These are phyloP conservation scores for Ceratocystis cubensis DNA, from an alignment of 2,329 filamentous ascomycete species.

Conservation along the genomic window DNA sequence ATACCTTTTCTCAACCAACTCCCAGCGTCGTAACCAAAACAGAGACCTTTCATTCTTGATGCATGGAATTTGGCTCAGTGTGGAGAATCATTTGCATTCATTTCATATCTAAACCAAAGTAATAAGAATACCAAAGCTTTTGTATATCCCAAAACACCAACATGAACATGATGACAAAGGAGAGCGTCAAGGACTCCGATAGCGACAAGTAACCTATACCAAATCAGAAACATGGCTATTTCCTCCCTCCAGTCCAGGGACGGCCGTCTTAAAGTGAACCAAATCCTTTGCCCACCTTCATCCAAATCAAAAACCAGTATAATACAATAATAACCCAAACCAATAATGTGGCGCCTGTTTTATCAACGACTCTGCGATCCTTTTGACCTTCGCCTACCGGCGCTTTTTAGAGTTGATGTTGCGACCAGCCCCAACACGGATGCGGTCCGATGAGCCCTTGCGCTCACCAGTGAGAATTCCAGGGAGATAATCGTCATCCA, in stretches of 20 bases:
- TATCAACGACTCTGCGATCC: neutral
- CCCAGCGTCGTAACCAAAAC: too few relatives aligned
- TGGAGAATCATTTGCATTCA: neutral
- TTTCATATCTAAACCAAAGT: slow-evolving; percentile 6
- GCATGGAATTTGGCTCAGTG: neutral
- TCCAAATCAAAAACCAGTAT: neutral
- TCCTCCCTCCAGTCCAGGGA: neutral
- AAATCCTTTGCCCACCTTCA: neutral
- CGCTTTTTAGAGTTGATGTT: slow-evolving; percentile 57
- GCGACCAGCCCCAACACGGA: slow-evolving; percentile 72
- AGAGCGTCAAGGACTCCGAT: neutral
- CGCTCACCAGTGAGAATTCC: slow-evolving; percentile 72
- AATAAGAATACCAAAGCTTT: slow-evolving; percentile 11
- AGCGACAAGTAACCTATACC: slow-evolving; percentile 1
- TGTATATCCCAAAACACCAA: slow-evolving; percentile 18
- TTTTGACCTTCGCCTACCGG: neutral
- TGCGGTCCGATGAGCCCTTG: slow-evolving; percentile 48
- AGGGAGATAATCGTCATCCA: slow-evolving; percentile 91
- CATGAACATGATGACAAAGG: slow-evolving; percentile 2
- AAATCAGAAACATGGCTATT: neutral
- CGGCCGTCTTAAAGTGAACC: neutral
- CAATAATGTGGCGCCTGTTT: neutral
- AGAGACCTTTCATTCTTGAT: neutral
- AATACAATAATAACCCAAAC: neutral
- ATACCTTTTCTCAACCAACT: neutral